These are phyloP conservation scores for Zalerion maritima DNA, from an alignment of 495 filamentous ascomycete species.

Conservation along the genomic window DNA sequence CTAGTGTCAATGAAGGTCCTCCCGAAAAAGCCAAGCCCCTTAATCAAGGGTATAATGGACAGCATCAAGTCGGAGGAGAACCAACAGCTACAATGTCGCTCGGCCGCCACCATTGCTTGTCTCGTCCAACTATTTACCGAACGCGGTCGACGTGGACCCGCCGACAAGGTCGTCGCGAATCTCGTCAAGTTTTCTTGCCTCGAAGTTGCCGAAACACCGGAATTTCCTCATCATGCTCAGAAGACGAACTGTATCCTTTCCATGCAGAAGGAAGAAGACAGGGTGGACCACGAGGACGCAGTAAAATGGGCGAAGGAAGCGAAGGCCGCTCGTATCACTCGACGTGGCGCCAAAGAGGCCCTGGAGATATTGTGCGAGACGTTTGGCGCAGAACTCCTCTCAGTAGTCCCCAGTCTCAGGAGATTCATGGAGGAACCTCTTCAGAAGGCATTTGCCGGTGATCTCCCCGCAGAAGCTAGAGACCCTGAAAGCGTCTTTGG, in stretches of 20 bases:
- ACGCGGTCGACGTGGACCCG: slow-evolving; percentile 58
- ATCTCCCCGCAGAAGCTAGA: slow-evolving; percentile 53
- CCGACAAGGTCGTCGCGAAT: slow-evolving; percentile 88
- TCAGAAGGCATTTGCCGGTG: slow-evolving; percentile 53
- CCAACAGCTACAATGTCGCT: slow-evolving; percentile 74
- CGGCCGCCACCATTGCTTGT: slow-evolving; percentile 63
- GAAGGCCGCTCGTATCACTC: slow-evolving; percentile 71
- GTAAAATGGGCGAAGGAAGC: slow-evolving; percentile 77
- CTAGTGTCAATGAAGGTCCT: slow-evolving; percentile 71
- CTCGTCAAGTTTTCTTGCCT: slow-evolving; percentile 93
- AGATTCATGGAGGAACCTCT: slow-evolving; percentile 69
- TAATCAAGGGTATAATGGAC: slow-evolving; percentile 96
- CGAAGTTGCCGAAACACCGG: slow-evolving; percentile 92
- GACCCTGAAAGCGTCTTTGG: slow-evolving; percentile 58
- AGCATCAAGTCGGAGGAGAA: slow-evolving; percentile 94
- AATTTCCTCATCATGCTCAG: slow-evolving; percentile 64
- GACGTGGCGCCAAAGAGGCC: slow-evolving; percentile 86
- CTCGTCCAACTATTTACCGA: slow-evolving; percentile 78
- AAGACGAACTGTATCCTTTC: slow-evolving; percentile 73
- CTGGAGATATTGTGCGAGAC: slow-evolving; percentile 70
- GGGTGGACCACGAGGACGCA: slow-evolving; percentile 80
- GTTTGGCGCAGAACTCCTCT: slow-evolving; percentile 64
- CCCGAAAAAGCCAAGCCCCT: slow-evolving; percentile 76
- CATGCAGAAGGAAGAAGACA: slow-evolving; percentile 90
- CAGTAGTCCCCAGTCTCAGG: slow-evolving; percentile 65